Evolutionary conservation across 2,329 filamentous ascomycete genomes (phyloP), one percentile per base, ranked within the genome.

Genomic region (Chaetoscypha palmicola): DNA sequence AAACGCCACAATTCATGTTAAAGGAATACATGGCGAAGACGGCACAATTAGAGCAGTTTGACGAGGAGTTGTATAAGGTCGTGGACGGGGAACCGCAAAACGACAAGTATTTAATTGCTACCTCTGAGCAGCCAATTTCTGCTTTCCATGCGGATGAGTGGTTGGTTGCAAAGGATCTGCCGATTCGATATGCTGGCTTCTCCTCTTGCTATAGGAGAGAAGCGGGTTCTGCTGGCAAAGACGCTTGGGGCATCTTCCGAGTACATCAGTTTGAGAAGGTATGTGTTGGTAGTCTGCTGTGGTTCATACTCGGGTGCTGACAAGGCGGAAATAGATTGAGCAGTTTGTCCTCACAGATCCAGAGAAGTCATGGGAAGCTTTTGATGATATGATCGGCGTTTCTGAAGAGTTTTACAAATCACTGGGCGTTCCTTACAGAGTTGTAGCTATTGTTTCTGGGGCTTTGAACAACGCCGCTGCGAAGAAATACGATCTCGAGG

Each of bases 211-310:
- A 95, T 73, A 79, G 92, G 56, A 90, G 94, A 68, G 92, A 98
- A 65, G 92, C 92, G 31, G 92, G 92, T 42, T 82, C 86, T 16
- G 91, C 92, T 62, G 84, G 89, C 22, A 85, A 88, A 63, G 89
- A 98, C 64, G 91, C 91, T 1, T 98, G 92, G 92, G 92, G 92
- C 45, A 88, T 97, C 50, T 98, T 96, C 77, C 83, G 92, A 53
- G 90, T 97, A 21, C 92, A 98, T 65, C 91, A 98, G 65, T 98
- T 97, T 60, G 91, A 97, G 66, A 96, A 94, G 77, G 82, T 79
- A 51, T 51, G 58, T 40, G 9, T 21, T 16, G 21, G 4, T 16
- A n/a, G n/a, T n/a, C n/a, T n/a, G n/a, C n/a, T n/a, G n/a, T n/a
- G n/a, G n/a, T n/a, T n/a, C n/a, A n/a, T n/a, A n/a, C n/a, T n/a